A percentile compares a stretch with the other conserved stretches of the same genome.
phyloP scores from a whole-genome alignment of 129 eudicot species.

The Oenanthe sinensis region DNA sequence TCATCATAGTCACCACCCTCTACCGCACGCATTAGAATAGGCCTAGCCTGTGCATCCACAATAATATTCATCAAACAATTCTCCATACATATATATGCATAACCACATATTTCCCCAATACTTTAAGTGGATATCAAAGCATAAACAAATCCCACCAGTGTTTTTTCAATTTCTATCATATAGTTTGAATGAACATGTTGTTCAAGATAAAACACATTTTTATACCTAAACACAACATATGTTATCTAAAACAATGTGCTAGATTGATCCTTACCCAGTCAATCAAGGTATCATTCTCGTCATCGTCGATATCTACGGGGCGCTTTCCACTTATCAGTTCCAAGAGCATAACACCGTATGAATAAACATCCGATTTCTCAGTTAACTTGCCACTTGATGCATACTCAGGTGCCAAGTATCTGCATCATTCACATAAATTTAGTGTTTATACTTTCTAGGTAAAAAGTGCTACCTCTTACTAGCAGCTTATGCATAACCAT shows the following conservation, averaged over 20 bases:
- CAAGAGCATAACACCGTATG: slow-evolving; percentile 65
- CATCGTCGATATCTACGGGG: slow-evolving; percentile 35
- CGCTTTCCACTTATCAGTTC: slow-evolving; percentile 63
- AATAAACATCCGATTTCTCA: slow-evolving; percentile 65
- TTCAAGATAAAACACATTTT: no score
- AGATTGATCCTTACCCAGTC: slow-evolving; percentile 50
- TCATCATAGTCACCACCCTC: slow-evolving; percentile 59
- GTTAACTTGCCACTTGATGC: slow-evolving; percentile 68
- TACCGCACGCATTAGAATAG: slow-evolving; percentile 33
- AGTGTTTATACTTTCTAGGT: not conserved
- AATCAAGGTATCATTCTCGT: slow-evolving; percentile 53
- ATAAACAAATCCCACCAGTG: not conserved
- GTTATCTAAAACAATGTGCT: not conserved
- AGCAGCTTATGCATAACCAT: not conserved
- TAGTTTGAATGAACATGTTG: no score
- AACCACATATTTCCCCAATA: not conserved
- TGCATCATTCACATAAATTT: slow-evolving; percentile 4
- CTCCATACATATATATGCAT: not conserved
- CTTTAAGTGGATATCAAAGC: not conserved
- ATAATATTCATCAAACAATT: not conserved
- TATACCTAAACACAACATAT: not conserved
- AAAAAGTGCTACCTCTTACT: not conserved
- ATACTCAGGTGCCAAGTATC: slow-evolving; percentile 78
- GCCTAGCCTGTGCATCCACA: slow-evolving; percentile 50
- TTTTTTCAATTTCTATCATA: no score